Conservation (phyloP, 352 stramenopile genomes). For the Albugo laibachii region DNA sequence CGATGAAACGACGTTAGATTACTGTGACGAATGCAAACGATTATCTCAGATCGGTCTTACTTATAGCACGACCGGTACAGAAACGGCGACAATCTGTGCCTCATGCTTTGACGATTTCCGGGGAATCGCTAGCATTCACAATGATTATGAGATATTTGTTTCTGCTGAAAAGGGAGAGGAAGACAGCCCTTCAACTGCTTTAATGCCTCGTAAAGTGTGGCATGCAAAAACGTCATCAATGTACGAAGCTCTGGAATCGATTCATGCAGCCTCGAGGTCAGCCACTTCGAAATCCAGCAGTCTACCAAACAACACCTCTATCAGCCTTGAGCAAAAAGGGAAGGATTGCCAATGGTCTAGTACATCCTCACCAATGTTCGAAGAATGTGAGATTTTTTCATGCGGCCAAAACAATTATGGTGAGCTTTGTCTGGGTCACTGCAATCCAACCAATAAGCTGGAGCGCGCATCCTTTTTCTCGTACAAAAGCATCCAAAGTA, state of each 20-base stretch:
- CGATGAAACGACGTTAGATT: conserved; percentile 14
- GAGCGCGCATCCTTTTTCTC: conserved; percentile 75
- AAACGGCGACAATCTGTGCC: conserved; percentile 1
- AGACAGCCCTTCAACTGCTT: too few species aligned
- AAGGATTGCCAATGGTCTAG: background rate
- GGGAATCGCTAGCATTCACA: conserved; percentile 8
- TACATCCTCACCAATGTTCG: conserved; percentile 17
- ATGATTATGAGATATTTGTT: too few species aligned
- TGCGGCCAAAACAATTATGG: conserved; percentile 82
- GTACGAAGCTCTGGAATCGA: conserved; percentile 14
- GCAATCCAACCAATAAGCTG: conserved; percentile 72
- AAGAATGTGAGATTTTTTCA: conserved; percentile 76
- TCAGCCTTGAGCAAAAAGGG: background rate
- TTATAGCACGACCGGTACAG: conserved; percentile 39
- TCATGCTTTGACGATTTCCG: conserved; percentile 66
- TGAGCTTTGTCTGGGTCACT: conserved; percentile 68
- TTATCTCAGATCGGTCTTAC: conserved; percentile 21
- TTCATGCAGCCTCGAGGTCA: conserved; percentile 6
- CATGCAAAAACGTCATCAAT: conserved; percentile 26
- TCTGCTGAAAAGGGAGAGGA: too few species aligned
- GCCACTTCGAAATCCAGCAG: conserved; percentile 3
- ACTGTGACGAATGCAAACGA: conserved; percentile 42
- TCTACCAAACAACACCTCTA: background rate
- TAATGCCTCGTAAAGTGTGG: conserved; percentile 20
- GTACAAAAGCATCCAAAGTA: conserved; percentile 42